These are phyloP conservation scores for Plasmodium inui DNA, from an alignment of 169 alveolate genomes.

Conservation along the genomic window DNA sequence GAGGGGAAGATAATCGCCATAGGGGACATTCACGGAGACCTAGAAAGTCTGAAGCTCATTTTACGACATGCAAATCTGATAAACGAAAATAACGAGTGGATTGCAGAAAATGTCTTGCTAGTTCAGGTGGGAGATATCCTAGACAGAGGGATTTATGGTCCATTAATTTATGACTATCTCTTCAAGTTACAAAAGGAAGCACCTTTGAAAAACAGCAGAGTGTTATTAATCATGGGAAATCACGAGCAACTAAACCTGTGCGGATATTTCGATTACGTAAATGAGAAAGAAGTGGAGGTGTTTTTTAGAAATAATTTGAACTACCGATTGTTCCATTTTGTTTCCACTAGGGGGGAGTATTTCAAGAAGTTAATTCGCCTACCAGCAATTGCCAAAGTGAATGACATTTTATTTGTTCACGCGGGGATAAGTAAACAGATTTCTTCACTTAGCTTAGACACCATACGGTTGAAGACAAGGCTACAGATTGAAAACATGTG, in stretches of 20 bases:
- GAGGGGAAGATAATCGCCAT: constrained; percentile 77
- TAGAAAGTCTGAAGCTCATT: constrained; percentile 72
- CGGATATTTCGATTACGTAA: constrained; percentile 48
- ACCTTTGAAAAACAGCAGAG: constrained; percentile 28
- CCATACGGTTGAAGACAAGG: constrained; percentile 41
- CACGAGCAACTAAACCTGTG: constrained; percentile 59
- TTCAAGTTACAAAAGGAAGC: constrained; percentile 69
- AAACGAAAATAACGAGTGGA: constrained; percentile 76
- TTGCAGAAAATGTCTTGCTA: constrained; percentile 70
- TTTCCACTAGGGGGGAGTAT: neutral
- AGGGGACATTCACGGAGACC: constrained; percentile 82
- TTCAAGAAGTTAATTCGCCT: constrained; percentile 24
- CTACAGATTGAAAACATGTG: constrained; percentile 51
- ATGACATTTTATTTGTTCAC: constrained; percentile 41
- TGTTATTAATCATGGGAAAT: constrained; percentile 50
- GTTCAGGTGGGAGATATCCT: constrained; percentile 56
- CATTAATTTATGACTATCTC: constrained; percentile 38
- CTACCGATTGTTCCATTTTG: constrained; percentile 21
- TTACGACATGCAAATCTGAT: constrained; percentile 76
- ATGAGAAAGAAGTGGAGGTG: constrained; percentile 18
- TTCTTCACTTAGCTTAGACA: constrained; percentile 24
- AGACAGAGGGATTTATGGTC: constrained; percentile 59
- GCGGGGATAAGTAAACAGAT: constrained; percentile 30
- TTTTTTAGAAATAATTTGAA: constrained; percentile 46
- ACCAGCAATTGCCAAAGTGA: constrained; percentile 52